These are phyloP conservation scores for Elaeagnus macrophylla DNA, from an alignment of 306 rosid genomes.

Conservation along the genomic window DNA sequence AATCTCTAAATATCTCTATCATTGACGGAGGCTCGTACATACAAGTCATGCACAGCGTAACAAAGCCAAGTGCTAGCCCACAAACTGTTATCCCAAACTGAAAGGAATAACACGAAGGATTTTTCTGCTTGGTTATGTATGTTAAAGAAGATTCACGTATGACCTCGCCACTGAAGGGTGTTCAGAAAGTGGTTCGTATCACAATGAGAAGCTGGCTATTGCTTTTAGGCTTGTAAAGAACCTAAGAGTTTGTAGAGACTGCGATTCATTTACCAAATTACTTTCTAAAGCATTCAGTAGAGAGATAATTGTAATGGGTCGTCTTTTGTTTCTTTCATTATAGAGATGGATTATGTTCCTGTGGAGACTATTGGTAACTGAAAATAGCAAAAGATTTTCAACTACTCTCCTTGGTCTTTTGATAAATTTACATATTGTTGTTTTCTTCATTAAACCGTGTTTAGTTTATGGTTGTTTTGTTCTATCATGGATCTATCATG, in stretches of 20 bases:
- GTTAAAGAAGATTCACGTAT: conserved; percentile 35
- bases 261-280: conserved; percentile 58
- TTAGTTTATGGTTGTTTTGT: no score
- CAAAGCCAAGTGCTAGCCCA: no score
- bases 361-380: conserved; percentile 54
- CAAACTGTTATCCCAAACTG: conserved; percentile 38
- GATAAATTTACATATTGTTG: no score
- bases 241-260: conserved; percentile 51
- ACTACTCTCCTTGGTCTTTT: no score
- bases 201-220: conserved; percentile 63
- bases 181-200: conserved; percentile 42
- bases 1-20: no score
- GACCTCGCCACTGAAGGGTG: conserved; percentile 52
- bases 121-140: no score
- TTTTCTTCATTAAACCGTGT: no score
- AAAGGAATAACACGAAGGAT: no score
- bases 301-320: conserved; percentile 57
- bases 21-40: no score
- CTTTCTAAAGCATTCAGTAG: conserved; percentile 48
- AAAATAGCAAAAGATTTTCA: no score
- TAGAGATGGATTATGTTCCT: conserved; percentile 59
- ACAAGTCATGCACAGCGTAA: no score
- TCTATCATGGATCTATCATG: no score
- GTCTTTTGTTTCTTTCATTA: conserved; percentile 61
- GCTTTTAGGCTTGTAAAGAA: conserved; percentile 58